Percentiles rank a stretch among this genome's conserved stretches.
These are phyloP conservation scores for Pyricularia sp. DNA, from an alignment of 2,329 filamentous ascomycete genomes.

Conservation along the genomic window DNA sequence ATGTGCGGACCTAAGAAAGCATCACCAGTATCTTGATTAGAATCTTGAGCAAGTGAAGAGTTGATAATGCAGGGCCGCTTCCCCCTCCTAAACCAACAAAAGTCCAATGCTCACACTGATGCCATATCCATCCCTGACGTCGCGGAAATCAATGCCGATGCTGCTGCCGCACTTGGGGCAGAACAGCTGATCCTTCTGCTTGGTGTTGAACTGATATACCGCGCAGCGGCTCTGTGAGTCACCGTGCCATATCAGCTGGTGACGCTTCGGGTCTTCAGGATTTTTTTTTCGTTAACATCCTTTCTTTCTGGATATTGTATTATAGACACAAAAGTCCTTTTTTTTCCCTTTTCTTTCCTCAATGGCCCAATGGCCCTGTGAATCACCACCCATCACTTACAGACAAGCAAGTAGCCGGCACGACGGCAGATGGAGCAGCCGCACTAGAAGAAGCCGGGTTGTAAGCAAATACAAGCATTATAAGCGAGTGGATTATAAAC, in stretches of 20 bases:
- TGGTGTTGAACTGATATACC: conserved; percentile 36
- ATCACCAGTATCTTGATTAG: not conserved
- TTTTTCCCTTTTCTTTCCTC: too few relatives aligned
- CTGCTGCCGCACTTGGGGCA: conserved; percentile 36
- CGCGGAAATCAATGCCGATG: conserved; percentile 35
- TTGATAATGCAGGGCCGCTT: not conserved
- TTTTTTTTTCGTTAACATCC: not conserved
- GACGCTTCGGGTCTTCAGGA: conserved; percentile 25
- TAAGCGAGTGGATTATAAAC: too few relatives aligned
- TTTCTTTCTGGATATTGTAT: too few relatives aligned
- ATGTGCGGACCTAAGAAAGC: conserved; percentile 22
- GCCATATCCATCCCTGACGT: conserved; percentile 24
- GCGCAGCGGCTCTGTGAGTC: conserved; percentile 23
- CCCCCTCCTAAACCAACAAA: not conserved
- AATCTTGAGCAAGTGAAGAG: not conserved
- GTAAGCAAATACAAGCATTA: too few relatives aligned
- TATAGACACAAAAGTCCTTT: too few relatives aligned
- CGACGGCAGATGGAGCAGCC: conserved; percentile 43
- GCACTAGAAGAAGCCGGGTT: conserved; percentile 21
- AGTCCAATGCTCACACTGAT: conserved; percentile 27
- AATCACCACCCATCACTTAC: conserved; percentile 17
- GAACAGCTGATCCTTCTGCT: conserved; percentile 37
- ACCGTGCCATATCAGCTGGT: conserved; percentile 32
- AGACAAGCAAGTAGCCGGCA: conserved; percentile 42
- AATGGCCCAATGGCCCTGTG: too few relatives aligned